Conservation (phyloP, 257 asterid genomes). For the Fraxinus cuspidata region DNA sequence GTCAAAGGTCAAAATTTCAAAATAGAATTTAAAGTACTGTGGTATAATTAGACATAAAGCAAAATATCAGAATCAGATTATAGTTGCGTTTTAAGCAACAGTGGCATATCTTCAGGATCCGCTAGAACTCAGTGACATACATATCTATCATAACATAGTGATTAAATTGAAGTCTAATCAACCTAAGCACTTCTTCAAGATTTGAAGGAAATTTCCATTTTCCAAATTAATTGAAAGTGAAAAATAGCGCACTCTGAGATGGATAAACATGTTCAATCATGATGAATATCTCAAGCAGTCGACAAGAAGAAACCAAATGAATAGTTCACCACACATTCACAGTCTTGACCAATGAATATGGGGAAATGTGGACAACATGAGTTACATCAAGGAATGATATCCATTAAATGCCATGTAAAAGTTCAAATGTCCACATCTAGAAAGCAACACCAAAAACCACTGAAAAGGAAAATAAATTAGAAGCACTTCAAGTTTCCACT, state of each 20-base stretch:
- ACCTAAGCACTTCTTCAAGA: not conserved
- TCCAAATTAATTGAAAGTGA: not conserved
- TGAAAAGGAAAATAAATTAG: conserved; percentile 32
- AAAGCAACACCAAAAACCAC: conserved; percentile 32
- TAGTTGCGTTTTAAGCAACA: not conserved
- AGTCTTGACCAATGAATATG: conserved; percentile 33
- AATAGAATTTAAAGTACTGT: not conserved
- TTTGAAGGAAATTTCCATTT: not conserved
- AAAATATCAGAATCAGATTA: not conserved
- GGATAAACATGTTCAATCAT: not conserved
- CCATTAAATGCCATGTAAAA: conserved; percentile 33
- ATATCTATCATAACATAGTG: not conserved
- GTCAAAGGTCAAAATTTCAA: not conserved
- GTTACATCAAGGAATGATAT: conserved; percentile 28
- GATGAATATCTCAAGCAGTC: not conserved
- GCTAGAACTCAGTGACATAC: not conserved
- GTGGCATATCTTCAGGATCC: not conserved
- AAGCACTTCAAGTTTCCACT: conserved; percentile 38
- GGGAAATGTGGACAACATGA: conserved; percentile 22
- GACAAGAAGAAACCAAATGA: not conserved
- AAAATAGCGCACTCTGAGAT: not conserved
- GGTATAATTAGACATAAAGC: not conserved
- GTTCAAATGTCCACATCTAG: conserved; percentile 40
- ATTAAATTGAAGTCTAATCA: not conserved
- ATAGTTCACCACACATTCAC: not conserved